phyloP scores from a whole-genome alignment of 495 filamentous ascomycete species.

The Lophiotrema nucula region DNA sequence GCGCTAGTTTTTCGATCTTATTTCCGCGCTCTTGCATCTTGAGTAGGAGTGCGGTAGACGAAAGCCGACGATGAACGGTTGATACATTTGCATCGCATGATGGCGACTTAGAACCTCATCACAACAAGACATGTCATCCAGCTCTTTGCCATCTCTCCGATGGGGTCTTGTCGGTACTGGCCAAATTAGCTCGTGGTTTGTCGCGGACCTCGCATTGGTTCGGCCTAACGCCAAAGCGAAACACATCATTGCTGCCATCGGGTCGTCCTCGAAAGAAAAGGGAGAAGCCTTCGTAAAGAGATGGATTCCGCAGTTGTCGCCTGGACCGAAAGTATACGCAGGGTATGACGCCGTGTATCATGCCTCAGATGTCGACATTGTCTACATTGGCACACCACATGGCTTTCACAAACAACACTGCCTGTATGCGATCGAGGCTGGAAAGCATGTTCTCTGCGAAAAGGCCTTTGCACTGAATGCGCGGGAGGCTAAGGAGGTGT shows the following conservation, averaged over 20 bases:
- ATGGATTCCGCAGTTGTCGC: conserved; percentile 12
- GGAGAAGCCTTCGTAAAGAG: conserved; percentile 36
- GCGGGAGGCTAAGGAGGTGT: conserved; percentile 41
- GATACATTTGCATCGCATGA: no score
- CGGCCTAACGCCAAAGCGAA: conserved; percentile 34
- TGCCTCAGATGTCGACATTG: conserved; percentile 45
- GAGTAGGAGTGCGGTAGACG: no score
- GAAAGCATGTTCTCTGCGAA: conserved; percentile 48
- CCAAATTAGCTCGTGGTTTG: conserved; percentile 32
- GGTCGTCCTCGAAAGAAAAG: conserved; percentile 38
- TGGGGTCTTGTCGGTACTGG: conserved; percentile 3
- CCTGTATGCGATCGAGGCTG: conserved; percentile 45
- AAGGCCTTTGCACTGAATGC: conserved; percentile 47
- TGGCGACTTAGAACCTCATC: no score
- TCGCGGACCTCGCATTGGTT: conserved; percentile 33
- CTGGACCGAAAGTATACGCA: conserved; percentile 34
- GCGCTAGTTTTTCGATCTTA: no score
- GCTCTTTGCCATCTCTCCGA: not conserved
- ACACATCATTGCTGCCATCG: conserved; percentile 41
- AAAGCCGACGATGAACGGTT: no score
- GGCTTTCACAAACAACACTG: conserved; percentile 44
- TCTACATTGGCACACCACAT: conserved; percentile 50
- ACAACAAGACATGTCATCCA: not conserved
- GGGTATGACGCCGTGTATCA: conserved; percentile 40
- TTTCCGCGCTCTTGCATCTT: no score